Conservation (phyloP, 805 yeast genomes). For the Metschnikowia matae region DNA sequence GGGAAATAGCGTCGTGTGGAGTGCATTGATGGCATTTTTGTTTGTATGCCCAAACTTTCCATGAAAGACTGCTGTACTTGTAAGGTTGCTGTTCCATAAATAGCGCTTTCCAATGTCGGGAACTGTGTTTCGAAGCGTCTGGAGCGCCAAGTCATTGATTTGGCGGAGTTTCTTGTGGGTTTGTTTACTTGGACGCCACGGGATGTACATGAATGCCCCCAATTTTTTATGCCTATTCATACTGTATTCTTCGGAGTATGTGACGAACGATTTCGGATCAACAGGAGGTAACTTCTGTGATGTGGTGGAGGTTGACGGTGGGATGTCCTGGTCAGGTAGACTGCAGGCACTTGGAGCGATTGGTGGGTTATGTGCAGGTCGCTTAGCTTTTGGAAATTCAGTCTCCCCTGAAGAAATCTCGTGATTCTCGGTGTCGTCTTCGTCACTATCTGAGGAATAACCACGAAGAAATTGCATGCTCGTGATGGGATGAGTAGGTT, state of each 20-base stretch:
- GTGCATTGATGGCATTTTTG: slow-evolving; percentile 8
- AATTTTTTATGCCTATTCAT: slow-evolving; percentile 14
- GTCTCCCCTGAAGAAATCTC: not conserved
- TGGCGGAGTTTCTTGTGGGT: slow-evolving; percentile 3
- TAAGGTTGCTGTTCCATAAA: slow-evolving; percentile 5
- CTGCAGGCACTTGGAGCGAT: not conserved
- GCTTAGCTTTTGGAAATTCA: not conserved
- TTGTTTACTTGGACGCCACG: slow-evolving; percentile 17
- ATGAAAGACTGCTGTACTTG: slow-evolving; percentile 3
- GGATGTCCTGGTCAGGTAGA: too few species aligned
- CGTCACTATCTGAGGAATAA: slow-evolving; percentile 3
- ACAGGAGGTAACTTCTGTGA: not conserved
- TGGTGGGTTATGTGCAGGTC: not conserved
- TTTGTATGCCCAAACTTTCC: slow-evolving; percentile 10
- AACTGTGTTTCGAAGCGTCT: not conserved
- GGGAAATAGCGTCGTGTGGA: slow-evolving; percentile 19
- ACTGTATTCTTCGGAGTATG: slow-evolving; percentile 20
- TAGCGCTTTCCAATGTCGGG: slow-evolving; percentile 7
- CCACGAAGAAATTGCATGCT: slow-evolving; percentile 4
- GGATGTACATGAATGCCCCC: slow-evolving; percentile 16
- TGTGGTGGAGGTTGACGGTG: not conserved
- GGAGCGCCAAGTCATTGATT: slow-evolving; percentile 4
- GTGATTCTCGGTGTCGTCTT: not conserved
- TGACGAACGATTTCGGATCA: slow-evolving; percentile 3
- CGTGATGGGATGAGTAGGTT: not conserved